Percentiles rank a stretch among this genome's conserved stretches.
These are phyloP conservation scores for Prunella vulgaris DNA, from an alignment of 257 asterid genomes.

Conservation along the genomic window DNA sequence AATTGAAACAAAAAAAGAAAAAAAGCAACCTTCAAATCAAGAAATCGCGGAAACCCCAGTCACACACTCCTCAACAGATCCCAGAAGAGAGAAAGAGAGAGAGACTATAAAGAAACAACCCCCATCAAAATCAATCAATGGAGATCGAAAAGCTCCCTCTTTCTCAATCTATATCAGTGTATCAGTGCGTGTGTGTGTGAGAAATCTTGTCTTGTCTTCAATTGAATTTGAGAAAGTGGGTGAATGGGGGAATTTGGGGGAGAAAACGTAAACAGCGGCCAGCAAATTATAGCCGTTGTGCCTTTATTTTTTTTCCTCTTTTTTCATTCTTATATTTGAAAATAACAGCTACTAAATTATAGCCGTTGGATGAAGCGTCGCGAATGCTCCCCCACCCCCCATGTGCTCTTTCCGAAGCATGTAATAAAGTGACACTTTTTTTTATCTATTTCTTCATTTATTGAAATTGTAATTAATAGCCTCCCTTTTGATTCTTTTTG, in stretches of 20 bases:
- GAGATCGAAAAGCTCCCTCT: slow-evolving; percentile 12
- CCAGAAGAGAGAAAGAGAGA: slow-evolving; percentile 3
- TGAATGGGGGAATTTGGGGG: slow-evolving; percentile 6
- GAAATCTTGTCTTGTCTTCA: not conserved
- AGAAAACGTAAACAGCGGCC: slow-evolving; percentile 39
- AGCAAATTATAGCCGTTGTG: slow-evolving; percentile 25
- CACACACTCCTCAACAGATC: not conserved
- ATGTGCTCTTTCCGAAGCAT: slow-evolving; percentile 14
- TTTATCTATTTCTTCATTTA: slow-evolving; percentile 15
- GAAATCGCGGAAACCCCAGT: slow-evolving; percentile 14
- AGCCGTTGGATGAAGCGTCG: slow-evolving; percentile 47
- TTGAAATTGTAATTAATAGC: not conserved
- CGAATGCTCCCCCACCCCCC: slow-evolving; percentile 26
- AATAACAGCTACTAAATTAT: slow-evolving; percentile 64
- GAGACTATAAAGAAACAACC: slow-evolving; percentile 20
- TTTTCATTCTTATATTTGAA: slow-evolving; percentile 35
- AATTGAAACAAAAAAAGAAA: not conserved
- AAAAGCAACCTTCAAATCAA: slow-evolving; percentile 16
- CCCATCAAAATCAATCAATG: slow-evolving; percentile 31
- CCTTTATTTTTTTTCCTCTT: slow-evolving; percentile 12
- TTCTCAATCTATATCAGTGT: slow-evolving; percentile 19
- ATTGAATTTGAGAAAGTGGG: slow-evolving; percentile 10
- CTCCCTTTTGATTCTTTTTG: not conserved
- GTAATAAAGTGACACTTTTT: not conserved
- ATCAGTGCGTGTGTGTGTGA: slow-evolving; percentile 7